Evolutionary conservation across 2,329 filamentous ascomycete species (phyloP).

Genomic region (Biscogniauxia sp.): DNA sequence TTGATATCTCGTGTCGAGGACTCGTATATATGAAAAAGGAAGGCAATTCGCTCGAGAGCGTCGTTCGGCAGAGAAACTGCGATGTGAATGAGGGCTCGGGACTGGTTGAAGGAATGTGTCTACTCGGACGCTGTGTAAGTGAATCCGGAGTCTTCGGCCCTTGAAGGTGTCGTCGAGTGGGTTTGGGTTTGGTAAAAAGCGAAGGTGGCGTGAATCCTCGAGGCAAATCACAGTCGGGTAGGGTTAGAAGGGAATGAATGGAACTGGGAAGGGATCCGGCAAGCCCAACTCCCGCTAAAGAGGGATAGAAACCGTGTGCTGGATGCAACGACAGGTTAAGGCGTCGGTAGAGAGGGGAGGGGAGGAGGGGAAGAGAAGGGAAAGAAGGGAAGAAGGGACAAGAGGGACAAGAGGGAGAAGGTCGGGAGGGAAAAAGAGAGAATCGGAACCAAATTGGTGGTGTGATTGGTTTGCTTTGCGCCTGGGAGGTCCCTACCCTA

Average conservation of each 20-base stretch:
- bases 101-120: constrained; percentile 15
- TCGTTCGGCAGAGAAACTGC: constrained; percentile 12
- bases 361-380: constrained; percentile 14
- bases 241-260: constrained; percentile 27
- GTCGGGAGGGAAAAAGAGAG: constrained; percentile 3
- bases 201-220: constrained; percentile 23
- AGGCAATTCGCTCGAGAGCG: constrained; percentile 25
- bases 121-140: constrained; percentile 17
- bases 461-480: constrained; percentile 7
- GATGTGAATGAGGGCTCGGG: constrained; percentile 9
- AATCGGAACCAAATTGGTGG: constrained; percentile 12
- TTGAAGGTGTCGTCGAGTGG: constrained; percentile 12
- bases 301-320: constrained; percentile 18
- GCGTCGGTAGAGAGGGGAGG: constrained; percentile 8
- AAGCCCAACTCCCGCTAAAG: constrained; percentile 19
- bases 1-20: constrained; percentile 4
- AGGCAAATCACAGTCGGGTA: constrained; percentile 20
- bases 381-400: constrained; percentile 12
- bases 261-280: constrained; percentile 21
- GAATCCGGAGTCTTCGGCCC: constrained; percentile 19
- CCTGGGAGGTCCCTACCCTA: not conserved
- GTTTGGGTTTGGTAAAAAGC: constrained; percentile 16
- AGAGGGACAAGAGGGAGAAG: constrained; percentile 12
- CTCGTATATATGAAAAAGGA: constrained; percentile 13
- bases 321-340: constrained; percentile 12